A percentile compares a stretch with the other conserved stretches of the same genome.
These are phyloP conservation scores for Xylaria bambusicola DNA, from an alignment of 495 filamentous ascomycete genomes.

Conservation along the genomic window DNA sequence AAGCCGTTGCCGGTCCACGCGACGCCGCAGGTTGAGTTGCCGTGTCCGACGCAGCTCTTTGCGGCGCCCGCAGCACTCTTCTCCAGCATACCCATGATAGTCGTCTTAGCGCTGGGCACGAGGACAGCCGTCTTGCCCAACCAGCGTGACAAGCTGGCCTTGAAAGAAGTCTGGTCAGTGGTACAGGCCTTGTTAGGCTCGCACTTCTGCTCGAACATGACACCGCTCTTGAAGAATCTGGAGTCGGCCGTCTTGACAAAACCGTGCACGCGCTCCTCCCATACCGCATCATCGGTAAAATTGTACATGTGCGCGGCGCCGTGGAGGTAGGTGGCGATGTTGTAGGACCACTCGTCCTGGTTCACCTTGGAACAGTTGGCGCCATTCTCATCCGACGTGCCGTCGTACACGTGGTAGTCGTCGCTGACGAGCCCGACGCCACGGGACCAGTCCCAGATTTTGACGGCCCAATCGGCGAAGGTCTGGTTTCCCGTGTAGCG, in stretches of 20 bases:
- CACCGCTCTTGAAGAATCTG: constrained; percentile 58
- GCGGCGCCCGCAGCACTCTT: constrained; percentile 64
- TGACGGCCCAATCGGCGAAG: constrained; percentile 72
- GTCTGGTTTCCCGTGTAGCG: constrained; percentile 75
- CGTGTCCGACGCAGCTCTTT: constrained; percentile 59
- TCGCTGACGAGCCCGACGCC: constrained; percentile 61
- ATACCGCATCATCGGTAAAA: constrained; percentile 56
- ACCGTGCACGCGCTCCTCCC: constrained; percentile 60
- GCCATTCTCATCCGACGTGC: constrained; percentile 59
- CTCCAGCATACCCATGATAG: constrained; percentile 57
- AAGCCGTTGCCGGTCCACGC: constrained; percentile 62
- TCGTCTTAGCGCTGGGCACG: constrained; percentile 59
- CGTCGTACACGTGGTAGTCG: constrained; percentile 68
- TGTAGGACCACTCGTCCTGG: constrained; percentile 73
- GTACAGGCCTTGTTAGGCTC: constrained; percentile 66
- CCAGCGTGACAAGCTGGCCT: constrained; percentile 77
- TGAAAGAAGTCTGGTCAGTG: constrained; percentile 72
- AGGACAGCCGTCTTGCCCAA: constrained; percentile 66
- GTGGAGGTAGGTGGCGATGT: constrained; percentile 69
- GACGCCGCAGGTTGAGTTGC: constrained; percentile 64
- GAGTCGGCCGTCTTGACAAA: constrained; percentile 54
- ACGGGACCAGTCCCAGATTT: constrained; percentile 69
- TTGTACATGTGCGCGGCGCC: constrained; percentile 82
- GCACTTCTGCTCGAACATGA: constrained; percentile 73
- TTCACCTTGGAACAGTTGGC: constrained; percentile 62